Evolutionary conservation across 1,284 basidiomycete species (phyloP), one percentile per base, ranked within the genome.

Genomic region (Boletus nobilissimus): DNA sequence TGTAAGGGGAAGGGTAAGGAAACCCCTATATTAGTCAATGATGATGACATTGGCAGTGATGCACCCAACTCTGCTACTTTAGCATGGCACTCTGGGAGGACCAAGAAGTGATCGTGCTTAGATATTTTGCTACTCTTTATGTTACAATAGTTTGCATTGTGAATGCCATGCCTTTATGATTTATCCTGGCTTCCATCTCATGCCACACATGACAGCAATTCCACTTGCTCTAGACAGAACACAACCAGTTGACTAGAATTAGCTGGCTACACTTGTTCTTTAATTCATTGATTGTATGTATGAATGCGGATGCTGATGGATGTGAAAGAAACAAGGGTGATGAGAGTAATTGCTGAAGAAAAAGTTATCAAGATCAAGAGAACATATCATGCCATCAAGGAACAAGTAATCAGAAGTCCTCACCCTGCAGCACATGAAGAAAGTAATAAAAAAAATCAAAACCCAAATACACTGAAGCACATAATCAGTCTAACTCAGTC

Each of bases 401-500:
- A 73, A 79, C 81, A 78, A 78, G 77, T 82, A 84, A 76, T 78
- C n/a, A 73, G 43, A 79, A 76, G 82, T 84, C 82, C 82, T 82
- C 78, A 74, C 76, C 69, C 32, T 7, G n/a, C n/a, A n/a, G n/a
- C n/a, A 79, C 57, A 54, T 34, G 39, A 75, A 83, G 64, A 77
- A 57, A 63, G 65, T n/a, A n/a, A n/a, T n/a, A n/a, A n/a, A n/a
- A n/a, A n/a, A n/a, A n/a, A n/a, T n/a, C n/a, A 72, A 80, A 78
- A 77, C 77, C 81, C 70, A 67, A 77, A 76, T 34, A 70, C 48
- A 73, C 39, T 43, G 40, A 29, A 80, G 70, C 34, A 67, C 13
- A 34, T 18, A 77, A 78, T 92, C 88, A 96, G 86, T 96, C 94
- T 46, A 94, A 96, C 81, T 96, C 95, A 84, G 93, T 95, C 78